Conservation (phyloP, 805 yeast species). For the Lipomyces sp. region DNA sequence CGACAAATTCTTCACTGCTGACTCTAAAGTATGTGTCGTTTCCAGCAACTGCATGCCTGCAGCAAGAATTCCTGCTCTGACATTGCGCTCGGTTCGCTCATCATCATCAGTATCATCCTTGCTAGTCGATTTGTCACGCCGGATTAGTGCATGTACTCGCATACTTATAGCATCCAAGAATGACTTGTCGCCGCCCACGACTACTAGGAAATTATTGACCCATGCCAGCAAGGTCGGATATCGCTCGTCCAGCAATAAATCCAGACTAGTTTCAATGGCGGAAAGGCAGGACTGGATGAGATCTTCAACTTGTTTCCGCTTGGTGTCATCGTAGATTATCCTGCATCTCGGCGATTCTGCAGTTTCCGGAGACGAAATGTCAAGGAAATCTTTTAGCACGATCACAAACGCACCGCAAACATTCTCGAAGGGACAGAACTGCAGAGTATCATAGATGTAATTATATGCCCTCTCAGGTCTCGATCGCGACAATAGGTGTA, state of each 20-base stretch:
- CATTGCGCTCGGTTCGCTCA: constrained; percentile 30
- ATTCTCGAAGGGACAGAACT: constrained; percentile 66
- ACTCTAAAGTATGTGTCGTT: neutral
- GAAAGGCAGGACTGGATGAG: constrained; percentile 21
- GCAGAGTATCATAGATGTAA: constrained; percentile 67
- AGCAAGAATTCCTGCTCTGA: constrained; percentile 21
- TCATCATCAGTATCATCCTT: constrained; percentile 21
- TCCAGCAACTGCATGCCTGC: constrained; percentile 18
- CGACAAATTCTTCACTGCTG: neutral
- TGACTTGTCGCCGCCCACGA: constrained; percentile 16
- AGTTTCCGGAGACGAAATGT: neutral
- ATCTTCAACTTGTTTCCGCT: constrained; percentile 22
- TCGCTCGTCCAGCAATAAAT: constrained; percentile 22
- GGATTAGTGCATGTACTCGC: constrained; percentile 14
- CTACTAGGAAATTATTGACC: constrained; percentile 34
- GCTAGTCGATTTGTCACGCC: constrained; percentile 13
- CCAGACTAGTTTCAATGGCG: constrained; percentile 20
- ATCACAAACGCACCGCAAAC: constrained; percentile 65
- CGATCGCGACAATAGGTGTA: constrained; percentile 62
- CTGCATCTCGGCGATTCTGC: constrained; percentile 2
- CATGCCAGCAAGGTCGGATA: constrained; percentile 30
- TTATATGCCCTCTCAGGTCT: constrained; percentile 62
- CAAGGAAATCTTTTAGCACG: constrained; percentile 65
- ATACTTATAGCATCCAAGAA: constrained; percentile 17
- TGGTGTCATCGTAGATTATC: constrained; percentile 18